Conservation (phyloP, 2,329 filamentous ascomycete species). For the Colletotrichum sansevieriae region DNA sequence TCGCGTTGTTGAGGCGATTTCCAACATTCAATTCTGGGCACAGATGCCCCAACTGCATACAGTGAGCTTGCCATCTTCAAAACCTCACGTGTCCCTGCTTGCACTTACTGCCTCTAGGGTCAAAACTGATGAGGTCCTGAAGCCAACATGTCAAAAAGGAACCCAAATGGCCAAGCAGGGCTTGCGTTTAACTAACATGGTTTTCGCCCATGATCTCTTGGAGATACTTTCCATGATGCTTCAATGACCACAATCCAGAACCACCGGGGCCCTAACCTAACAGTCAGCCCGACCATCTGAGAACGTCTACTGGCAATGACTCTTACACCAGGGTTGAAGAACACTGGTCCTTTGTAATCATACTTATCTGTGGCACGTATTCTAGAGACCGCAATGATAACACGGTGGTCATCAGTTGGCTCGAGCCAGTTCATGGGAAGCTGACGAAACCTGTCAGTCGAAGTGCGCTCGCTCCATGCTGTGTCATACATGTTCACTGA, state of each 20-base stretch:
- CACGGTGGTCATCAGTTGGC: conserved; percentile 46
- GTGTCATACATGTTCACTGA: conserved; percentile 35
- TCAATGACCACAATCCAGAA: conserved; percentile 56
- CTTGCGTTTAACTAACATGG: conserved; percentile 50
- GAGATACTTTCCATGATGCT: conserved; percentile 48
- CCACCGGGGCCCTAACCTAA: conserved; percentile 61
- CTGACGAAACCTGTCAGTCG: conserved; percentile 47
- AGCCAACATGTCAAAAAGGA: neutral
- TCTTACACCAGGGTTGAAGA: conserved; percentile 53
- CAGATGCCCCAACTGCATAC: conserved; percentile 58
- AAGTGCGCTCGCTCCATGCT: neutral
- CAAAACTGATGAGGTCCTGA: conserved; percentile 64
- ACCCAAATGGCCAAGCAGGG: neutral
- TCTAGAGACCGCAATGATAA: conserved; percentile 50
- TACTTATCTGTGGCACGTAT: conserved; percentile 49
- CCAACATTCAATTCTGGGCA: conserved; percentile 66
- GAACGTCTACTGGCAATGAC: neutral
- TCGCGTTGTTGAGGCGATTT: conserved; percentile 55
- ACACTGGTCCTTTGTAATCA: conserved; percentile 48
- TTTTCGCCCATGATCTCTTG: conserved; percentile 62
- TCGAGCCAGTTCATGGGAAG: conserved; percentile 53
- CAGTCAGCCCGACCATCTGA: conserved; percentile 1
- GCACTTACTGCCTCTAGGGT: conserved; percentile 60
- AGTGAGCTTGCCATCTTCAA: neutral
- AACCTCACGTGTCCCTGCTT: too few relatives aligned